A percentile compares a stretch with the other conserved stretches of the same genome.
Conservation (phyloP, 208 protist species). For the Strigomonas culicis region DNA sequence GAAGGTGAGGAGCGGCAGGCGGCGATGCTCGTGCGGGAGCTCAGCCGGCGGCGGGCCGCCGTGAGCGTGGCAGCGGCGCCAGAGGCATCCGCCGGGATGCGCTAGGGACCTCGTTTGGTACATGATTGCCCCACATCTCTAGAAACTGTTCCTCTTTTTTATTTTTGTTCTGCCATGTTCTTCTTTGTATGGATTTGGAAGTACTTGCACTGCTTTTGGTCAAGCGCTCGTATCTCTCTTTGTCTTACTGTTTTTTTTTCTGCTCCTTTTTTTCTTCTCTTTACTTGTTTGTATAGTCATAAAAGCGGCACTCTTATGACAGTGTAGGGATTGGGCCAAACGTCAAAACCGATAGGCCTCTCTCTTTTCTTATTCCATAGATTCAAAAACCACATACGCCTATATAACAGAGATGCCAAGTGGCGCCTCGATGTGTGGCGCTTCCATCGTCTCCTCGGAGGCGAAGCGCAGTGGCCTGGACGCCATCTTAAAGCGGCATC, state of each 20-base stretch:
- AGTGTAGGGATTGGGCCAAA: no score
- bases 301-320: no score
- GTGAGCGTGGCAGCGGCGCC: constrained; percentile 22
- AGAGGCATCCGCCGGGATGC: neutral
- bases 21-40: constrained; percentile 58
- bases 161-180: neutral
- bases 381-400: no score
- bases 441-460: no score
- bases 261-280: neutral
- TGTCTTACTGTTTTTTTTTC: neutral
- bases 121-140: neutral
- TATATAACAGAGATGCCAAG: no score
- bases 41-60: constrained; percentile 51
- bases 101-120: neutral
- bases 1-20: no score
- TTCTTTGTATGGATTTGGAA: constrained; percentile 2
- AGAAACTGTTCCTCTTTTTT: neutral
- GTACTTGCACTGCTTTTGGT: neutral
- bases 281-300: no score
- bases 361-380: no score
- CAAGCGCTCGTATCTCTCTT: neutral
- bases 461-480: no score
- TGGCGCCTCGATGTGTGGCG: no score
- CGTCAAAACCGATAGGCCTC: no score
- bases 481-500: no score